phyloP scores from a whole-genome alignment of 176 grass and related monocot genomes.

The Triticum turgidum region DNA sequence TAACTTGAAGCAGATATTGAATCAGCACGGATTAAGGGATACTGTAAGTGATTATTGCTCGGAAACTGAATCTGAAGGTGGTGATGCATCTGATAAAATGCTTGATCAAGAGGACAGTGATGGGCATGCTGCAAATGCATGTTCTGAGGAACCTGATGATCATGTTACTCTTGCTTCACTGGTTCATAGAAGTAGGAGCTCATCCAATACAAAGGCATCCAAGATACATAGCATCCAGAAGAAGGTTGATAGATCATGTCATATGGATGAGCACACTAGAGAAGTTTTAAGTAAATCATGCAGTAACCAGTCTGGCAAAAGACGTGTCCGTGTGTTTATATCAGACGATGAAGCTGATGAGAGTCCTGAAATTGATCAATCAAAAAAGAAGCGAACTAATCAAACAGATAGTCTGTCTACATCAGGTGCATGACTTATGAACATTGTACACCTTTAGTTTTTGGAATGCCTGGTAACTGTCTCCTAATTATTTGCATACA shows the following conservation, averaged over 20 bases:
- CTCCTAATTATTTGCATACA: slow-evolving; percentile 23
- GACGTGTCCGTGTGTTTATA: slow-evolving; percentile 73
- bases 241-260: slow-evolving; percentile 33
- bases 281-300: slow-evolving; percentile 41
- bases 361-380: slow-evolving; percentile 36
- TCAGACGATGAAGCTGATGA: slow-evolving; percentile 93
- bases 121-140: slow-evolving; percentile 26
- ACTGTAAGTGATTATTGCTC: slow-evolving; percentile 67
- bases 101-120: slow-evolving; percentile 28
- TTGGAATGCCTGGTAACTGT: slow-evolving; percentile 15
- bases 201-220: slow-evolving; percentile 43
- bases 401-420: slow-evolving; percentile 39
- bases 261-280: slow-evolving; percentile 27
- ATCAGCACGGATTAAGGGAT: slow-evolving; percentile 46
- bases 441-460: slow-evolving; percentile 14
- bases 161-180: slow-evolving; percentile 64
- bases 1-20: slow-evolving; percentile 57
- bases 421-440: slow-evolving; percentile 41
- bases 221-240: slow-evolving; percentile 34
- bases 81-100: slow-evolving; percentile 40
- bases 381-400: slow-evolving; percentile 41
- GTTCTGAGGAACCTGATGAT: slow-evolving; percentile 51
- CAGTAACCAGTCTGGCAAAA: slow-evolving; percentile 56
- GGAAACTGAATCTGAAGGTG: slow-evolving; percentile 85
- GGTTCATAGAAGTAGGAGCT: slow-evolving; percentile 48